Evolutionary conservation across 352 stramenopile species (phyloP).

Genomic region (Globisporangium uncinulatum): DNA sequence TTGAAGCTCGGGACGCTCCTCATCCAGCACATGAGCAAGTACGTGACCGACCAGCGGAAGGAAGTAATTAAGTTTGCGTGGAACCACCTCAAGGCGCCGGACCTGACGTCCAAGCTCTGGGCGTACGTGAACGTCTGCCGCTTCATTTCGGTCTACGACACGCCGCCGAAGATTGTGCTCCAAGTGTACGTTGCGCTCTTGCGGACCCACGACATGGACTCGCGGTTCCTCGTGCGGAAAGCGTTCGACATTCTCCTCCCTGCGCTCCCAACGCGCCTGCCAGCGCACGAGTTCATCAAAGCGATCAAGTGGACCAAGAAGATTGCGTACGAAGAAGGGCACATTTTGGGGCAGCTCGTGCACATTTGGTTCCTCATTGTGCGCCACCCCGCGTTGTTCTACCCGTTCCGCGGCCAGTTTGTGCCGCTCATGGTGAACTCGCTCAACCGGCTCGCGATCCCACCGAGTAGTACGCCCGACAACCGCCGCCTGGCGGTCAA

Average conservation of each 20-base stretch:
- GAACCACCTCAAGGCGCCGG: constrained; percentile 94
- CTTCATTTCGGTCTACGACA: constrained; percentile 96
- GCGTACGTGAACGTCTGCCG: constrained; percentile 96
- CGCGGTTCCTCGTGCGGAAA: constrained; percentile 90
- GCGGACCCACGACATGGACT: constrained; percentile 92
- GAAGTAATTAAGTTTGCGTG: constrained; percentile 99
- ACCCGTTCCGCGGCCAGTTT: constrained; percentile 90
- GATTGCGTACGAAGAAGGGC: constrained; percentile 97
- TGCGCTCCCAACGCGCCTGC: constrained; percentile 84
- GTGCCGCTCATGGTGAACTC: constrained; percentile 96
- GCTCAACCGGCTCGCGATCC: constrained; percentile 93
- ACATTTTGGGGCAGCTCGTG: constrained; percentile 93
- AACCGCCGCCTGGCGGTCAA: constrained; percentile 91
- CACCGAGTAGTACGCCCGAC: constrained; percentile 90
- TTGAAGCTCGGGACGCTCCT: constrained; percentile 95
- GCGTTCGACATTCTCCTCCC: constrained; percentile 96
- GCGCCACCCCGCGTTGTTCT: constrained; percentile 92
- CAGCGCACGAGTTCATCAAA: constrained; percentile 92
- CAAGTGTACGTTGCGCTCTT: constrained; percentile 96
- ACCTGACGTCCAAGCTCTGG: constrained; percentile 95
- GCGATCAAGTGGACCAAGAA: constrained; percentile 97
- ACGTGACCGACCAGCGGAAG: constrained; percentile 92
- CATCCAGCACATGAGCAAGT: constrained; percentile 93
- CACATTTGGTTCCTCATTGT: constrained; percentile 98
- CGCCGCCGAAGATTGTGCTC: constrained; percentile 95